These are phyloP conservation scores for Phytophthora fragariaefolia DNA, from an alignment of 352 stramenopile species.

Conservation along the genomic window DNA sequence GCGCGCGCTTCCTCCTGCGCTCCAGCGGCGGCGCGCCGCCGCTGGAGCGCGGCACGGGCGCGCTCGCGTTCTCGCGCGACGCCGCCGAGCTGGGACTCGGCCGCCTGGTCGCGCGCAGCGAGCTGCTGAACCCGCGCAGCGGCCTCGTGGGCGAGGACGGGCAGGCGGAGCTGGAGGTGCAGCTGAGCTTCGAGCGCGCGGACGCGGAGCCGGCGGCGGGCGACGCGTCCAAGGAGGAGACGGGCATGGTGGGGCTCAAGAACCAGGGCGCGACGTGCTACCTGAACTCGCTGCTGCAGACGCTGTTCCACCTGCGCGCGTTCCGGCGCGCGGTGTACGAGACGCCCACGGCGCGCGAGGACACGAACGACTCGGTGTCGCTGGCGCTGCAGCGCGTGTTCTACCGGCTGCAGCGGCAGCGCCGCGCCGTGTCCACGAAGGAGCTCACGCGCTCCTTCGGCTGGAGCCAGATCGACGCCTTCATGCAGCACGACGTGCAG, in stretches of 20 bases:
- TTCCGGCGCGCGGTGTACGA: slow-evolving; percentile 90
- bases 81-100: slow-evolving; percentile 62
- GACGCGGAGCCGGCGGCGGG: slow-evolving; percentile 25
- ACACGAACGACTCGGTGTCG: slow-evolving; percentile 87
- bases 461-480: slow-evolving; percentile 92
- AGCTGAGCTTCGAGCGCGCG: slow-evolving; percentile 37
- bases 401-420: slow-evolving; percentile 77
- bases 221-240: slow-evolving; percentile 84
- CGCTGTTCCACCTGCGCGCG: slow-evolving; percentile 88
- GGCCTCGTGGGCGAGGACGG: slow-evolving; percentile 54
- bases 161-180: slow-evolving; percentile 56
- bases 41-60: slow-evolving; percentile 43
- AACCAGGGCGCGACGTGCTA: slow-evolving; percentile 94
- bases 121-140: slow-evolving; percentile 56
- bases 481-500: slow-evolving; percentile 95
- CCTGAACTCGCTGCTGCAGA: slow-evolving; percentile 94
- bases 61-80: slow-evolving; percentile 60
- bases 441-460: slow-evolving; percentile 94
- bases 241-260: slow-evolving; percentile 88
- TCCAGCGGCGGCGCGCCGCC: slow-evolving; percentile 34
- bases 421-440: slow-evolving; percentile 90
- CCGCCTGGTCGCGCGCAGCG: slow-evolving; percentile 53
- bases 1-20: slow-evolving; percentile 57
- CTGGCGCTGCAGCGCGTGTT: slow-evolving; percentile 87
- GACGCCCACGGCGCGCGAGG: slow-evolving; percentile 76